Percentiles rank a stretch among this genome's conserved stretches.
Conservation (phyloP, 768 basidiomycete genomes). For the Termitomyces sp. region DNA sequence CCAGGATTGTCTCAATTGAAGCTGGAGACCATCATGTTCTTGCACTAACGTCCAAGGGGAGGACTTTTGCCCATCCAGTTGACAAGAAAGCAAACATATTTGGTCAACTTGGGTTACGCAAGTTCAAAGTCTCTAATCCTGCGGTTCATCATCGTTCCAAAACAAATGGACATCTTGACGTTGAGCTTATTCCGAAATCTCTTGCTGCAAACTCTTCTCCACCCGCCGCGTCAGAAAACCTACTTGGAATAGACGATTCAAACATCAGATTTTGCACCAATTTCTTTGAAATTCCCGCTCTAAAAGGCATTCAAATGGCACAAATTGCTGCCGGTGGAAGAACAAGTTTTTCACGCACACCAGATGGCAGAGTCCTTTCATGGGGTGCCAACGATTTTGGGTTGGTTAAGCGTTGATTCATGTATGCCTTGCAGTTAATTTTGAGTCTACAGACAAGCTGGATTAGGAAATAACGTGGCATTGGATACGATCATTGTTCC, state of each 20-base stretch:
- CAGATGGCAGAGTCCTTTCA: conserved; percentile 67
- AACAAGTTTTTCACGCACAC: conserved; percentile 68
- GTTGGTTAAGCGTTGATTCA: conserved; percentile 28
- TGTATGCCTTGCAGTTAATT: neutral
- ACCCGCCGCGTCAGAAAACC: conserved; percentile 24
- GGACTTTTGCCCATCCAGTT: conserved; percentile 74
- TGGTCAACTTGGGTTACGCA: conserved; percentile 80
- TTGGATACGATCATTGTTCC: conserved; percentile 72
- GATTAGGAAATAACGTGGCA: conserved; percentile 58
- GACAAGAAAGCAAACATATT: conserved; percentile 69
- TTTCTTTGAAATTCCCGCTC: conserved; percentile 72
- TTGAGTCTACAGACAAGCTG: conserved; percentile 58
- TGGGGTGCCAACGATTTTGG: conserved; percentile 91
- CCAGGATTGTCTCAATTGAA: conserved; percentile 67
- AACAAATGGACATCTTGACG: conserved; percentile 28
- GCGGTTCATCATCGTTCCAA: conserved; percentile 17
- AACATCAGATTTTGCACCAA: conserved; percentile 61
- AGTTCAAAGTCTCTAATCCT: conserved; percentile 45
- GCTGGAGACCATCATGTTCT: conserved; percentile 70
- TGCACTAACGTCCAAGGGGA: conserved; percentile 67
- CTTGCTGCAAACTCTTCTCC: conserved; percentile 40
- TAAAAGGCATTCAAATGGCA: conserved; percentile 55
- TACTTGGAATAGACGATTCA: conserved; percentile 26
- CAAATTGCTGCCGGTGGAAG: conserved; percentile 70
- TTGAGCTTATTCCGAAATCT: conserved; percentile 55